Percentiles rank a stretch among this genome's conserved stretches.
Conservation (phyloP, 768 basidiomycete genomes). For the Boletus sensibilis region DNA sequence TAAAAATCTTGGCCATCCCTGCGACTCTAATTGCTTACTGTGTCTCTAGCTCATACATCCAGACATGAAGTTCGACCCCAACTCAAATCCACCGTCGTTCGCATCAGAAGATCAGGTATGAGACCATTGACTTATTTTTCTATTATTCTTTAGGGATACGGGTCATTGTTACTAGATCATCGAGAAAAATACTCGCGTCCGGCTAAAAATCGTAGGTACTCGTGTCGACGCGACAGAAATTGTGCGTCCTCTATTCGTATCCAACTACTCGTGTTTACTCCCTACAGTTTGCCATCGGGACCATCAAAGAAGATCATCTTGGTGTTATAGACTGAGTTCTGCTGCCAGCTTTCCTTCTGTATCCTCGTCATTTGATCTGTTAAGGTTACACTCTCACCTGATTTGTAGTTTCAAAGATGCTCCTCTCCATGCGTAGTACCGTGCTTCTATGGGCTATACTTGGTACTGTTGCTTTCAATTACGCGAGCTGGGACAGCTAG, state of each 20-base stretch:
- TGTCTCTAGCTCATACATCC: slow-evolving; percentile 81
- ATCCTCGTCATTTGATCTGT: background rate
- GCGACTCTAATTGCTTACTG: slow-evolving; percentile 3
- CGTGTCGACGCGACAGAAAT: slow-evolving; percentile 98
- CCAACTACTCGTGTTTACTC: slow-evolving; percentile 1
- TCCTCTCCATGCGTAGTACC: background rate
- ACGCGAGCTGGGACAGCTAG: background rate
- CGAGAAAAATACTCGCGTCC: slow-evolving; percentile 87
- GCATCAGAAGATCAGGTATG: slow-evolving; percentile 83
- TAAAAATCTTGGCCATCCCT: slow-evolving; percentile 37
- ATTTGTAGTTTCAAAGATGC: slow-evolving; percentile 5
- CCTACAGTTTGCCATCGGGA: slow-evolving; percentile 91
- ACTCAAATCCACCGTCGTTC: slow-evolving; percentile 95
- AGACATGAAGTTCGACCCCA: slow-evolving; percentile 93
- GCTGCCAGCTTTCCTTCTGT: background rate
- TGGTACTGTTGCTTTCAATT: background rate
- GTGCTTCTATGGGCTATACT: background rate
- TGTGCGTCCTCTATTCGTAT: slow-evolving; percentile 46
- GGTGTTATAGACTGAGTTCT: slow-evolving; percentile 76
- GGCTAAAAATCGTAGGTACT: slow-evolving; percentile 97
- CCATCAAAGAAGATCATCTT: slow-evolving; percentile 96
- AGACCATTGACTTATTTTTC: background rate
- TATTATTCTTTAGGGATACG: background rate
- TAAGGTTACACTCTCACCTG: background rate
- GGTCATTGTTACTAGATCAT: slow-evolving; percentile 57